Percentiles rank a stretch among this genome's conserved stretches.
phyloP scores from a whole-genome alignment of 306 rosid genomes.

The Sicyos baderoa region DNA sequence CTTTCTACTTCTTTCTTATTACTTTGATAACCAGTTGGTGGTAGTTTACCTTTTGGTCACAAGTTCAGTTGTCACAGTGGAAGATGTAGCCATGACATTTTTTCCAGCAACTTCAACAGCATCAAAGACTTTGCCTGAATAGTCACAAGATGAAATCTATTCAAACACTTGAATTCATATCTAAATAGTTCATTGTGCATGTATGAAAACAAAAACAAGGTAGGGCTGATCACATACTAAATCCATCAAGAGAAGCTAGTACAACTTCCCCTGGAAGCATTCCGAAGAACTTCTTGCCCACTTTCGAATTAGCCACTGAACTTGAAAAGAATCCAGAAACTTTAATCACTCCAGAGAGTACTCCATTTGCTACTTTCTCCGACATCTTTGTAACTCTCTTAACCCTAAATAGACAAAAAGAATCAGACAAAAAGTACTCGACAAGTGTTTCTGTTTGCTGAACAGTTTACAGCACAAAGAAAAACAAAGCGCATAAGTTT shows the following conservation, averaged over 20 bases:
- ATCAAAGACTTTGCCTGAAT: conserved; percentile 71
- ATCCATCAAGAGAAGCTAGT: conserved; percentile 47
- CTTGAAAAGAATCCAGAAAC: conserved; percentile 50
- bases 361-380: conserved; percentile 75
- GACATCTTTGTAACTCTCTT: conserved; percentile 82
- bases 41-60: conserved; percentile 60
- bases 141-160: conserved; percentile 19
- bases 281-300: conserved; percentile 42
- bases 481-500: background rate
- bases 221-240: conserved; percentile 27
- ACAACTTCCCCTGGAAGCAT: conserved; percentile 46
- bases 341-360: conserved; percentile 70
- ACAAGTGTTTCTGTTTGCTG: background rate
- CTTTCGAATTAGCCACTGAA: conserved; percentile 51
- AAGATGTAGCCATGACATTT: conserved; percentile 83
- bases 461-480: conserved; percentile 7
- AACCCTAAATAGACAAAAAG: conserved; percentile 50
- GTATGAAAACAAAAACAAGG: background rate
- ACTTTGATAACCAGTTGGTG: conserved; percentile 19
- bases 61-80: conserved; percentile 78
- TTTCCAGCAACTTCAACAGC: conserved; percentile 90
- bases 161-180: background rate
- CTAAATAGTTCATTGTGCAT: background rate
- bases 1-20: too few relatives aligned
- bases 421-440: conserved; percentile 18